Evolutionary conservation across 345 rosid genomes (phyloP), one percentile per base, ranked within the genome.

Genomic region (Gynandropsis gynandra): DNA sequence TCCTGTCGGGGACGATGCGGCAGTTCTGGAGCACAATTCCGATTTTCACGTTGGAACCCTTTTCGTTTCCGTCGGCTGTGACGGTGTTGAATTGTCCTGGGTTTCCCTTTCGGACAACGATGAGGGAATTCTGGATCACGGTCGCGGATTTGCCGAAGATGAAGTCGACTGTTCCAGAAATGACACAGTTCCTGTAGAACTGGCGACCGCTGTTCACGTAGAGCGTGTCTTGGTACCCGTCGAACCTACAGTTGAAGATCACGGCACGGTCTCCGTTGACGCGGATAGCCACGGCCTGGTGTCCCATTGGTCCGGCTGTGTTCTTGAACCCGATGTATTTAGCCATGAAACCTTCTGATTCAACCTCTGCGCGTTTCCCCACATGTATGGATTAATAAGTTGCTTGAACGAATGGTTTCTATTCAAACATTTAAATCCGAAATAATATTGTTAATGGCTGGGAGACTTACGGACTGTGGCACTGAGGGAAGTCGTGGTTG

Each of bases 111-210:
- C 83, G 67, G 50, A 62, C 71, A 15, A 81, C 80, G 65, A 87
- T 70, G 35, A 59, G 50, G n/a, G 85, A 83, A 80, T 75, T 81
- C 38, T 87, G 94, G 66, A 83, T 78, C 38, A 81, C 52, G 8
- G 74, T 54, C 0, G 72, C 44, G 1, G 81, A 76, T 47, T 77
- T 78, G 0, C 94, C 94, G 56, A 87, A 84, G 76, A 84, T 76
- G 90, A 83, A 87, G 49, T 87, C 90, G 9, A 81, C 59, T 0
- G 87, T 87, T 33, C 87, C 90, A 0, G 96, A 76, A 32, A 87
- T 74, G 50, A 74, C 77, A 32, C 74, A 68, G 62, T 83, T 72
- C 33, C 87, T 74, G 83, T 70, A 84, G 77, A 79, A 84, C 20
- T 81, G 87, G 11, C 87, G 73, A 16, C 68, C 60, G 58, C 72